A percentile compares a stretch with the other conserved stretches of the same genome.
phyloP scores from a whole-genome alignment of 441 rosid genomes.

The Populus trichocarpa region DNA sequence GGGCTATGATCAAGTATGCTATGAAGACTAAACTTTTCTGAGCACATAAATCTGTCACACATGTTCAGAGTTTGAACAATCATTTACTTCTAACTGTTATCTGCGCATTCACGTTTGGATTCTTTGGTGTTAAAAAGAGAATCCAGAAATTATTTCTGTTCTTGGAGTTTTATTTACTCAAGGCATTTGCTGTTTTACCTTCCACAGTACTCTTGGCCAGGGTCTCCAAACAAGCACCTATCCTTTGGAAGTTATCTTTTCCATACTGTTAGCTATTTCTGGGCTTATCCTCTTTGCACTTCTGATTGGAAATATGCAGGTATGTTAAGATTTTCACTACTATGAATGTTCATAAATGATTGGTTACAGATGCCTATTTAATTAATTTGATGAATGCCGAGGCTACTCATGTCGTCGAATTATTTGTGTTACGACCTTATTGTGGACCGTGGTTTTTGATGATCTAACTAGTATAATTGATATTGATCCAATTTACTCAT shows the following conservation, averaged over 20 bases:
- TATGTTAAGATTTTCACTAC: slow-evolving; percentile 9
- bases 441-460: background rate
- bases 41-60: background rate
- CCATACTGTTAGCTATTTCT: slow-evolving; percentile 68
- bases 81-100: background rate
- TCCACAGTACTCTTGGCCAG: slow-evolving; percentile 73
- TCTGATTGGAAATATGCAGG: slow-evolving; percentile 93
- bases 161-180: background rate
- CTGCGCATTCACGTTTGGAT: background rate
- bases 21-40: background rate
- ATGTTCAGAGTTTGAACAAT: background rate
- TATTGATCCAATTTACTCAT: background rate
- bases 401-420: background rate
- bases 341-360: background rate
- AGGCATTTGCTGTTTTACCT: slow-evolving; percentile 6
- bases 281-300: slow-evolving; percentile 89
- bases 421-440: background rate
- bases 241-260: slow-evolving; percentile 72
- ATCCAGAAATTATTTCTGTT: background rate
- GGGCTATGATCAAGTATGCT: background rate
- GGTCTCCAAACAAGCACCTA: slow-evolving; percentile 82
- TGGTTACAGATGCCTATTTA: background rate
- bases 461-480: background rate
- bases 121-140: background rate
- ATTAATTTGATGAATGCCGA: background rate